phyloP scores from a whole-genome alignment of 345 rosid species.

The Trapa incisa region DNA sequence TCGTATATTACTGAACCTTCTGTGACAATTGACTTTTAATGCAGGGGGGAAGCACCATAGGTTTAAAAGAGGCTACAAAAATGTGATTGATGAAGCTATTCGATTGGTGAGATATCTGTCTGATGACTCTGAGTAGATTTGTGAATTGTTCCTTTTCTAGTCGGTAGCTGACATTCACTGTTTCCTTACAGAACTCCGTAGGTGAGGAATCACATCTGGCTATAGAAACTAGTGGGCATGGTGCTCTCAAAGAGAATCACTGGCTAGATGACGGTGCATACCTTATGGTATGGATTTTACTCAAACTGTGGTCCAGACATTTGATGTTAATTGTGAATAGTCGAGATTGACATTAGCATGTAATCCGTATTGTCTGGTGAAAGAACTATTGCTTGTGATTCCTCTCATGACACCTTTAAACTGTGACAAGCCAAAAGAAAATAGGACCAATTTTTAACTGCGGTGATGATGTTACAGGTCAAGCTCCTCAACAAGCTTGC shows the following conservation, averaged over 20 bases:
- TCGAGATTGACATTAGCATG: background rate
- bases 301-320: background rate
- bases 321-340: background rate
- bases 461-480: slow-evolving; percentile 36
- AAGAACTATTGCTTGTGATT: background rate
- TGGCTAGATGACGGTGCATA: slow-evolving; percentile 99
- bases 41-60: slow-evolving; percentile 91
- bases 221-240: slow-evolving; percentile 97
- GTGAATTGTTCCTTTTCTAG: no score
- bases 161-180: background rate
- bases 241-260: slow-evolving; percentile 90
- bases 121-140: background rate
- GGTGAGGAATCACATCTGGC: slow-evolving; percentile 94
- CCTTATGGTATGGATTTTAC: slow-evolving; percentile 58
- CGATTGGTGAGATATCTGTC: slow-evolving; percentile 52
- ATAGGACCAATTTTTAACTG: background rate
- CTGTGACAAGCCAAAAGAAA: no score
- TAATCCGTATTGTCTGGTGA: background rate
- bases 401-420: background rate
- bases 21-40: slow-evolving; percentile 11
- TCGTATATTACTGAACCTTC: background rate
- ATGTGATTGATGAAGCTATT: slow-evolving; percentile 93
- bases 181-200: slow-evolving; percentile 49
- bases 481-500: slow-evolving; percentile 89
- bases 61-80: slow-evolving; percentile 93